Percentiles rank a stretch among this genome's conserved stretches.
phyloP scores from a whole-genome alignment of 2,329 filamentous ascomycete genomes.

The Botrytis paeoniae region DNA sequence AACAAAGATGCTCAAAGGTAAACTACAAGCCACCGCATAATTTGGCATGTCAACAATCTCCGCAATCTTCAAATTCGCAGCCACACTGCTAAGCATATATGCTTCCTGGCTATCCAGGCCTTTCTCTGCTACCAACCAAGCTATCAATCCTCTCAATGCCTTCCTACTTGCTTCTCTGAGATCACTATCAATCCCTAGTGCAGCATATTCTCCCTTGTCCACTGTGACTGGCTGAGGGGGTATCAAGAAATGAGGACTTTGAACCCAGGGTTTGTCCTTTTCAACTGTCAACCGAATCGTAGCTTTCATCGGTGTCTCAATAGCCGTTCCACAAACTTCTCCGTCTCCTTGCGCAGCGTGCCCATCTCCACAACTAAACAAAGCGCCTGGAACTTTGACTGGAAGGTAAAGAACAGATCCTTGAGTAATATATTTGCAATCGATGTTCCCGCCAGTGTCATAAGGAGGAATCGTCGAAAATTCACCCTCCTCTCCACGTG shows the following conservation, averaged over 20 bases:
- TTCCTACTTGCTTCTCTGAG: conserved; percentile 48
- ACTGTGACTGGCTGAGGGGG: conserved; percentile 35
- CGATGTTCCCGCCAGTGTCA: conserved; percentile 53
- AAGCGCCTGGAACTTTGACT: conserved; percentile 47
- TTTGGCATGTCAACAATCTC: conserved; percentile 55
- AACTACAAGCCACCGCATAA: conserved; percentile 48
- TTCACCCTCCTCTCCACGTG: conserved; percentile 45
- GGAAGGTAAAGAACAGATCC: conserved; percentile 50
- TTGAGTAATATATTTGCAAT: conserved; percentile 48
- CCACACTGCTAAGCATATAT: conserved; percentile 52
- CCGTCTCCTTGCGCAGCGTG: conserved; percentile 55
- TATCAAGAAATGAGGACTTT: conserved; percentile 45
- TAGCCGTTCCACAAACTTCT: conserved; percentile 54
- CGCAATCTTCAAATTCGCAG: conserved; percentile 49
- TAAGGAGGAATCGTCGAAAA: conserved; percentile 51
- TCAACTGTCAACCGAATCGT: conserved; percentile 48
- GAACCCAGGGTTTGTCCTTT: conserved; percentile 46
- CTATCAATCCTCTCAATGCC: conserved; percentile 47
- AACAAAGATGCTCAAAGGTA: conserved; percentile 49
- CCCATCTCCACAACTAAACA: conserved; percentile 54
- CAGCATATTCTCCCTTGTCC: conserved; percentile 45
- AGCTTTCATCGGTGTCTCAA: conserved; percentile 52
- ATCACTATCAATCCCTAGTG: conserved; percentile 47
- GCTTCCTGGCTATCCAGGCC: conserved; percentile 46
- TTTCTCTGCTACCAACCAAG: conserved; percentile 48